Evolutionary conservation across 140 eudicot genomes (phyloP), one percentile per base, ranked within the genome.

Genomic region (Anethum foeniculum): DNA sequence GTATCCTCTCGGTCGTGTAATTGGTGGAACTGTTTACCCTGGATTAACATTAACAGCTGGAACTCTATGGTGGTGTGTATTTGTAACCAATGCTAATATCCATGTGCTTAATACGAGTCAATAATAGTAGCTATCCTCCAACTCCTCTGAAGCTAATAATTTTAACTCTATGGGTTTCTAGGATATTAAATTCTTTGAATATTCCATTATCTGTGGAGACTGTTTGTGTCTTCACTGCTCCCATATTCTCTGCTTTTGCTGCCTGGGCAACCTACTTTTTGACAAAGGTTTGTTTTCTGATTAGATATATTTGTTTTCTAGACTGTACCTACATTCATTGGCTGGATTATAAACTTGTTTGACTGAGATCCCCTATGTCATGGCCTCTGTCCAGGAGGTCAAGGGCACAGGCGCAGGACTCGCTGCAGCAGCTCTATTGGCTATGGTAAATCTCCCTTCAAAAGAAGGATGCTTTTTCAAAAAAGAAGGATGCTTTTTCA

Each of bases 1-100:
- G 97, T 95, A 95, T 88, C 99, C 97, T 82, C 97, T 95, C 81
- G 97, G 99, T 80, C 97, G 99, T 76, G 99, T 95, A 75, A 89
- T 86, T 83, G 98, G 98, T 79, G 97, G 98, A 88, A 93, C 98
- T 41, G 95, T 93, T 73, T 93, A 93, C 85, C 98, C 98, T 72
- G 97, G 97, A 68, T 87, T 93, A 76, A 93, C 97, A 25, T 82
- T 91, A 86, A 93, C 97, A 41, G 97, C 98, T 30, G 98, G 97
- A 83, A 87, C 97, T 54, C 77, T 93, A 76, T 93, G 98, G 98
- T 80, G 96, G 98, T 93, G 71, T 28, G 94, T 84, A 79, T 77
- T 60, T 47, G 64, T 27, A 15, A 27, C 25, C 71, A 62, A 12
- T 62, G 71, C 71, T 25, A 25, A 25, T 25, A 62, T 62, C 18